Percentiles rank a stretch among this genome's conserved stretches.
These are phyloP conservation scores for Inga leiocalycina DNA, from an alignment of 306 rosid species.

Conservation along the genomic window DNA sequence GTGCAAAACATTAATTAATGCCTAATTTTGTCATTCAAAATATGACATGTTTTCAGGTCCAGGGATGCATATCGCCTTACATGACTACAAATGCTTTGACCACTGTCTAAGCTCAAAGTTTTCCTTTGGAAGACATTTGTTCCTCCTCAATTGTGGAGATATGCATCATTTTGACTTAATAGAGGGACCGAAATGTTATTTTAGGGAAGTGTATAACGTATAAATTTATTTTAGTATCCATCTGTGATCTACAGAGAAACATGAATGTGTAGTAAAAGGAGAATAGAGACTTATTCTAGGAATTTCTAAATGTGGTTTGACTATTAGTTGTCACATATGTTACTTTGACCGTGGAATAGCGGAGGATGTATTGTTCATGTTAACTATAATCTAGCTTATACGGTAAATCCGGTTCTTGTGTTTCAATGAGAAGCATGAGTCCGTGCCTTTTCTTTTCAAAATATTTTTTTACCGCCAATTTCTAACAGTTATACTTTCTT, in stretches of 20 bases:
- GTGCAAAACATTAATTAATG: neutral
- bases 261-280: neutral
- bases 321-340: neutral
- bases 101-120: neutral
- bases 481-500: neutral
- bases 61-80: conserved; percentile 80
- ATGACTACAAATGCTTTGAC: conserved; percentile 59
- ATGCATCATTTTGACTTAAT: conserved; percentile 14
- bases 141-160: conserved; percentile 28
- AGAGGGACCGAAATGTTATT: neutral
- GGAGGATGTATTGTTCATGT: neutral
- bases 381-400: neutral
- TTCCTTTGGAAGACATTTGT: neutral
- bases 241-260: conserved; percentile 3
- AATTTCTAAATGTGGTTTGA: conserved; percentile 18
- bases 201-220: neutral
- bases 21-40: conserved; percentile 21
- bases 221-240: conserved; percentile 9
- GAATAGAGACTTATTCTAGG: neutral
- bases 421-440: neutral
- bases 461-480: neutral
- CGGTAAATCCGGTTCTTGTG: neutral
- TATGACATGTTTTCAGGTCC: conserved; percentile 55
- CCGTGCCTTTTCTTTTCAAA: neutral
- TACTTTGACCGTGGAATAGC: conserved; percentile 6